These are phyloP conservation scores for Platanthera guangdongensis DNA, from an alignment of 106 monocot species.

Conservation along the genomic window DNA sequence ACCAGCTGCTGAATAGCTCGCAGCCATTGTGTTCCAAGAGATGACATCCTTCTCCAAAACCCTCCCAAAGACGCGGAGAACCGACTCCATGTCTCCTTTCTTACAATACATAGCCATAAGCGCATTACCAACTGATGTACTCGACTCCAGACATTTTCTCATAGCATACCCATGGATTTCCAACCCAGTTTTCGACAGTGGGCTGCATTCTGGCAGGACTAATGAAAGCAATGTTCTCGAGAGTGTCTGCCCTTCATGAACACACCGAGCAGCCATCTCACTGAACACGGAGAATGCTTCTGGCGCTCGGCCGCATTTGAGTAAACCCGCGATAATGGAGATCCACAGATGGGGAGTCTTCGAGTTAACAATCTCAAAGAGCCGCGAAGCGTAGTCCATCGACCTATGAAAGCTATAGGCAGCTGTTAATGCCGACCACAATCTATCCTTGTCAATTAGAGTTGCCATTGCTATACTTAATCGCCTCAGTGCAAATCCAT, in stretches of 20 bases:
- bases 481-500: slow-evolving; percentile 41
- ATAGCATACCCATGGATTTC: slow-evolving; percentile 80
- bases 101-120: slow-evolving; percentile 70
- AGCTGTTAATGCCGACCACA: slow-evolving; percentile 25
- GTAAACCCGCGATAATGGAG: slow-evolving; percentile 57
- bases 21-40: slow-evolving; percentile 69
- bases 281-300: slow-evolving; percentile 47
- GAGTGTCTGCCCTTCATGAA: slow-evolving; percentile 19
- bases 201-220: slow-evolving; percentile 44
- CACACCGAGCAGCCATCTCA: slow-evolving; percentile 27
- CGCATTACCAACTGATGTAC: slow-evolving; percentile 57
- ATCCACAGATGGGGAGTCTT: slow-evolving; percentile 31
- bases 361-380: slow-evolving; percentile 29
- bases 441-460: slow-evolving; percentile 31
- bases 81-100: slow-evolving; percentile 22
- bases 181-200: slow-evolving; percentile 26
- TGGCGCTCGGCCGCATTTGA: slow-evolving; percentile 13
- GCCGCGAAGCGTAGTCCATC: slow-evolving; percentile 26
- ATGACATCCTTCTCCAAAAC: slow-evolving; percentile 44
- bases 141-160: slow-evolving; percentile 36
- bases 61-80: slow-evolving; percentile 38
- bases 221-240: slow-evolving; percentile 45
- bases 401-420: slow-evolving; percentile 32
- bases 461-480: slow-evolving; percentile 13
- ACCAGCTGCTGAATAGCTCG: slow-evolving; percentile 19